These are phyloP conservation scores for Colletotrichum gigasporum DNA, from an alignment of 2,329 filamentous ascomycete species.

Conservation along the genomic window DNA sequence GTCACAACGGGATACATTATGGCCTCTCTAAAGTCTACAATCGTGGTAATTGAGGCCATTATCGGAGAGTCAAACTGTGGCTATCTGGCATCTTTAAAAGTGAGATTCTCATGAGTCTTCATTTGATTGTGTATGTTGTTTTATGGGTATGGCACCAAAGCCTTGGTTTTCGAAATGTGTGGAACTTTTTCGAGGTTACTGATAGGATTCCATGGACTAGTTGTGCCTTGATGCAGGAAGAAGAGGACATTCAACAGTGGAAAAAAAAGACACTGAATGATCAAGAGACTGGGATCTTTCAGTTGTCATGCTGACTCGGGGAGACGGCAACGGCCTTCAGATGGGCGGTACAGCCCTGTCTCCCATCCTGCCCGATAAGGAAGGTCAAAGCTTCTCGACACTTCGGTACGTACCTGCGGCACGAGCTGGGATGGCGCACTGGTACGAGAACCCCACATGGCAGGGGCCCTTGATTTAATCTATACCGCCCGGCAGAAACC, in stretches of 20 bases:
- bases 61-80: too few species aligned
- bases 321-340: not conserved
- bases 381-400: conserved; percentile 9
- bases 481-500: conserved; percentile 44
- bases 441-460: not conserved
- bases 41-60: too few species aligned
- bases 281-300: not conserved
- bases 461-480: not conserved
- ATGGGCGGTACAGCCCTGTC: conserved; percentile 1
- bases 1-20: too few species aligned
- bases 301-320: not conserved
- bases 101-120: too few species aligned
- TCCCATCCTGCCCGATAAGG: conserved; percentile 8
- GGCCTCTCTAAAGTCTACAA: too few species aligned
- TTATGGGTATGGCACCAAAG: too few species aligned
- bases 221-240: too few species aligned
- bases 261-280: not conserved
- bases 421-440: not conserved
- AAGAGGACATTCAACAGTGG: not conserved
- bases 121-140: too few species aligned
- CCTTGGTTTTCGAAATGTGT: too few species aligned
- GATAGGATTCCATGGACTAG: too few species aligned
- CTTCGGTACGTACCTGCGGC: not conserved
- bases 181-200: too few species aligned
- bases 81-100: too few species aligned